These are phyloP conservation scores for Passiflora organensis DNA, from an alignment of 345 rosid species.

Conservation along the genomic window DNA sequence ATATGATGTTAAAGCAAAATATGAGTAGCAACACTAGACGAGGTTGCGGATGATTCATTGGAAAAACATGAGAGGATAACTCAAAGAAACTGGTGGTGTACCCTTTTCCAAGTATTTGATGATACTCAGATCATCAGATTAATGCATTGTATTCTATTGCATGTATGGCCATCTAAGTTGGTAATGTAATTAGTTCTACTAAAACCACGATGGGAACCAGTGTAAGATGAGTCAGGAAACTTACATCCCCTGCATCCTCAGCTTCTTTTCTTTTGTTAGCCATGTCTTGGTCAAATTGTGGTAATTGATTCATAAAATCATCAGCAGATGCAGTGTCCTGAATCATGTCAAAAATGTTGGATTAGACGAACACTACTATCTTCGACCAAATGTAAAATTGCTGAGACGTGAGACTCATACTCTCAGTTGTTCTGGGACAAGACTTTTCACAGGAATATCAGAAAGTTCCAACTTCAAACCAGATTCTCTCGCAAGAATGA, in stretches of 20 bases:
- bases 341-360: constrained; percentile 6
- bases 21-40: too few relatives aligned
- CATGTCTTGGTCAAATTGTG: constrained; percentile 58
- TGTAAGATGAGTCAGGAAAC: constrained; percentile 19
- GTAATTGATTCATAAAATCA: constrained; percentile 78
- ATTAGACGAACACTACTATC: too few relatives aligned
- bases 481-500: constrained; percentile 92
- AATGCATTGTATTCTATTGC: too few relatives aligned
- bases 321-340: constrained; percentile 70
- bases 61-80: too few relatives aligned
- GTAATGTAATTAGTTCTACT: not conserved
- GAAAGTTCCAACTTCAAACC: constrained; percentile 87
- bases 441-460: constrained; percentile 72
- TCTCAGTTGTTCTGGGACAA: constrained; percentile 82
- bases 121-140: too few relatives aligned
- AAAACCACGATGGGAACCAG: not conserved
- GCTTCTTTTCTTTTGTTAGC: constrained; percentile 66
- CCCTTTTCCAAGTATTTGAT: too few relatives aligned
- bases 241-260: constrained; percentile 73
- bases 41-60: too few relatives aligned
- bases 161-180: not conserved
- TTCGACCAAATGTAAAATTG: too few relatives aligned
- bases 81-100: too few relatives aligned
- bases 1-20: too few relatives aligned
- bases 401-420: constrained; percentile 32